Percentiles rank a stretch among this genome's conserved stretches.
These are phyloP conservation scores for Annulohypoxylon maeteangense DNA, from an alignment of 495 filamentous ascomycete species.

Conservation along the genomic window DNA sequence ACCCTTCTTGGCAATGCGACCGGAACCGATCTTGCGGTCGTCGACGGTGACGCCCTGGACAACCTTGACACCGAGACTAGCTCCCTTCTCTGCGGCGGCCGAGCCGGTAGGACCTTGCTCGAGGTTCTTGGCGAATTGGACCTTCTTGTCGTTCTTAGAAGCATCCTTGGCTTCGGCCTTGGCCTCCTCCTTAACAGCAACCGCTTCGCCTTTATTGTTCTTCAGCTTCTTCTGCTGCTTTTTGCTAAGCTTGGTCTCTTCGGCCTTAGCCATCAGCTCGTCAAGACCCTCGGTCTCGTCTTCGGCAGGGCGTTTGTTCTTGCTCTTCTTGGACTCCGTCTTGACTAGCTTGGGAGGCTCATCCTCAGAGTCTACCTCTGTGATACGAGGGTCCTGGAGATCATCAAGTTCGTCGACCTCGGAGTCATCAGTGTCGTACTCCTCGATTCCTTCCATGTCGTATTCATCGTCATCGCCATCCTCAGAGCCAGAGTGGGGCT, in stretches of 20 bases:
- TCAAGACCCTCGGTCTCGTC: conserved; percentile 75
- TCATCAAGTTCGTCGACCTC: conserved; percentile 88
- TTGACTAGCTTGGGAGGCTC: conserved; percentile 79
- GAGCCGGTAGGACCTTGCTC: conserved; percentile 92
- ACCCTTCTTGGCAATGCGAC: conserved; percentile 83
- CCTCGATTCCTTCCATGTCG: conserved; percentile 70
- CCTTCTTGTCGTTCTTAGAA: conserved; percentile 86
- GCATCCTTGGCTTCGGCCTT: conserved; percentile 63
- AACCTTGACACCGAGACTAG: conserved; percentile 73
- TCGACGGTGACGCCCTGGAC: conserved; percentile 91
- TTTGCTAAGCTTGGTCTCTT: conserved; percentile 80
- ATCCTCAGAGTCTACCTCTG: conserved; percentile 86
- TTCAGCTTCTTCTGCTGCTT: conserved; percentile 99
- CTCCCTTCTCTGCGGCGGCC: conserved; percentile 54
- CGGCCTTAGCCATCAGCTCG: conserved; percentile 74
- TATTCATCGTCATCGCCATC: conserved; percentile 79
- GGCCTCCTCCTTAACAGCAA: conserved; percentile 68
- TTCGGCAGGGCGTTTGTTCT: conserved; percentile 88
- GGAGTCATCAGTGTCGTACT: conserved; percentile 68
- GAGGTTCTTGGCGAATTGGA: conserved; percentile 98
- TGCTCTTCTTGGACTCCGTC: conserved; percentile 70
- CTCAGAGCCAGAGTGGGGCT: conserved; percentile 63
- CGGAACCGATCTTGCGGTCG: conserved; percentile 90
- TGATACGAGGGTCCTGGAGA: conserved; percentile 80
- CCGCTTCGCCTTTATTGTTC: conserved; percentile 92